phyloP scores from a whole-genome alignment of 768 basidiomycete genomes.

The Pleurotus tuoliensis region DNA sequence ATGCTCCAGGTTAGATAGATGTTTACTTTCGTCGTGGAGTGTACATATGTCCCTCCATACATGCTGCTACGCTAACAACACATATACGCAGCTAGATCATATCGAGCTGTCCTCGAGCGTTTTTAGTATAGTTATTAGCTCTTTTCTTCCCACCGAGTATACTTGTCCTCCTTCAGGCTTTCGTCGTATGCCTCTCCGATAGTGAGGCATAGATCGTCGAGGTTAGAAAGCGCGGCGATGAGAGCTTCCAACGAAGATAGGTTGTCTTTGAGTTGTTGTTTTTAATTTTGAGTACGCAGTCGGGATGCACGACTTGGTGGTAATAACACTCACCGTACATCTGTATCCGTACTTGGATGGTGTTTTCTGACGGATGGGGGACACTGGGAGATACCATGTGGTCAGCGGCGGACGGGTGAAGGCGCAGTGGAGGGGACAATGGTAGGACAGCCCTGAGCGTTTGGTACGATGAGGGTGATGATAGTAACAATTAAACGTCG shows the following conservation, averaged over 20 bases:
- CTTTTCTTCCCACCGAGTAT: conserved; percentile 69
- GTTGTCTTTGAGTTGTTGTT: conserved; percentile 50
- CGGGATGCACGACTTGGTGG: not conserved
- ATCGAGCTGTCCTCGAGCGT: too few relatives aligned
- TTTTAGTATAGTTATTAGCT: conserved; percentile 31
- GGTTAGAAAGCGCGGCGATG: conserved; percentile 67
- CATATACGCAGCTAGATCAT: not conserved
- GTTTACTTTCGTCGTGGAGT: too few relatives aligned
- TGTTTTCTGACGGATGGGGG: conserved; percentile 96
- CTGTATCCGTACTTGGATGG: conserved; percentile 96
- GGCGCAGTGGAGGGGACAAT: too few relatives aligned
- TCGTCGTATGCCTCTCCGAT: conserved; percentile 65
- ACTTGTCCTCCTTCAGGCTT: conserved; percentile 51
- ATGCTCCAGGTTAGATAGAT: too few relatives aligned
- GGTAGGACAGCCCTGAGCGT: too few relatives aligned
- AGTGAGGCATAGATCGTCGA: conserved; percentile 71
- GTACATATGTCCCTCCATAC: not conserved
- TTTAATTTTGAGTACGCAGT: not conserved
- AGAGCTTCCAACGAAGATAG: conserved; percentile 84
- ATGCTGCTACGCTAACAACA: not conserved
- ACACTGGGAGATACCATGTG: conserved; percentile 39
- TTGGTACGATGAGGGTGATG: too few relatives aligned
- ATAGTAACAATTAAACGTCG: too few relatives aligned
- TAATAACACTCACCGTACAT: conserved; percentile 82
- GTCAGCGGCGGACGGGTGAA: not conserved